Evolutionary conservation across 345 rosid species (phyloP), one percentile per base, ranked within the genome.

Genomic region (Lepidium sativum): DNA sequence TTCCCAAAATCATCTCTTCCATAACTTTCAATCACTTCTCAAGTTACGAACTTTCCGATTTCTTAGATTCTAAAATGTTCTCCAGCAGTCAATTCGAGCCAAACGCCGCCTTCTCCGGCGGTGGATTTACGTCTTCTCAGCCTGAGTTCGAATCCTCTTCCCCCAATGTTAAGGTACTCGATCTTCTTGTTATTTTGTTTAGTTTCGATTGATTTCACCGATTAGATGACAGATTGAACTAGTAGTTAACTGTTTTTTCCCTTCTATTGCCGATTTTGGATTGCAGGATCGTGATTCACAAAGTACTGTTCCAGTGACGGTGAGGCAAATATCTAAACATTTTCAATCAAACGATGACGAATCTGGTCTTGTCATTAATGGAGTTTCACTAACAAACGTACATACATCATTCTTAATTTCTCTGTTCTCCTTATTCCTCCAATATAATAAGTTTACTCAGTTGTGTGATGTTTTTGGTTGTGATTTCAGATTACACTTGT

Each of bases 271-370:
- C 50, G 45, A 70, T 34, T 23, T 25, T 9, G 27, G 6, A 44
- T 31, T 60, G 45, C 77, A 85, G 92, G 68, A 60, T 72, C 89
- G 96, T 32, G 96, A 84, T 32, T 77, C 82, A 5, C 87, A 79
- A 42, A 91, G 96, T 16, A 70, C 89, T 71, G 70, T 83, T 18
- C 91, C 97, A 2, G 79, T 84, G 50, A 89, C 97, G 5, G 86
- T 89, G 79, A 92, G 87, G 87, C 91, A 86, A 80, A 78, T 86
- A 37, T 84, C 89, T 16, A 84, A 84, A 73, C 79, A 88, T 63
- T 82, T 80, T 54, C 96, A 86, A 8, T 75, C 92, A 2, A 82
- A 91, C 23, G 89, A 83, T 51, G 98, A 92, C 31, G 87, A 86
- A 61, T 86, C 96, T 10, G 84, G 69, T 67, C 81, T 89, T 54